Evolutionary conservation across 176 grass and related monocot genomes (phyloP), one percentile per base, ranked within the genome.

Genomic region (Cocos nucifera): DNA sequence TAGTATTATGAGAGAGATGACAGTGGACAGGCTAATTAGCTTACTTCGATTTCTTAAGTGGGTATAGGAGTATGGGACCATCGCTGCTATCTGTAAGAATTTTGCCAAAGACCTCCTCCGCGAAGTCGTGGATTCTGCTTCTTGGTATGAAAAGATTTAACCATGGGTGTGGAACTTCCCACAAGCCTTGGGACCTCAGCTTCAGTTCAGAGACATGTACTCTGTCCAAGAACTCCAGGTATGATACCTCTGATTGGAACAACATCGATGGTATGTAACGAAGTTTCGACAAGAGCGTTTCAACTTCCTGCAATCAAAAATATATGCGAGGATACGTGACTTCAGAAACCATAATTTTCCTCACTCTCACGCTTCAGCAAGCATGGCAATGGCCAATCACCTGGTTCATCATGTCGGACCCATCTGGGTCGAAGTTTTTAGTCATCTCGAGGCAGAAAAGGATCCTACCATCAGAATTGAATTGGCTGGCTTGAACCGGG

Each of bases 121-220:
- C 84, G 21, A 98, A 98, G 54, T 44, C 78, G 51, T 81, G 79
- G 71, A 98, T 86, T 50, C 65, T 69, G 53, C 79, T 83, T 57
- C 68, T 76, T 21, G 93, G 93, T 7, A 98, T 69, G 14, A 98
- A 66, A 61, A 98, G 93, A 65, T 98, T 98, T 17, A 98, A 66
- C 93, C 93, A 98, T 16, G 93, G 93, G 72, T 98, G 93, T 49
- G 93, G 93, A 16, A 98, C 71, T 29, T 98, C 93, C 93, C 93
- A 98, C 54, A 89, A 72, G 57, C 93, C 93, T 78, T 86, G 76
- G 49, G 87, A 78, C 70, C 84, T 80, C 66, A 98, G 73, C 63
- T 92, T 79, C 48, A 83, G 12, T 57, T 98, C 93, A 6, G 84
- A 85, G 53, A 81, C 73, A 73, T 98, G 84, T 62, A 98, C 93